Base-by-base conservation (phyloP, 495 filamentous ascomycete species). In the Echria macrotheca region DNA sequence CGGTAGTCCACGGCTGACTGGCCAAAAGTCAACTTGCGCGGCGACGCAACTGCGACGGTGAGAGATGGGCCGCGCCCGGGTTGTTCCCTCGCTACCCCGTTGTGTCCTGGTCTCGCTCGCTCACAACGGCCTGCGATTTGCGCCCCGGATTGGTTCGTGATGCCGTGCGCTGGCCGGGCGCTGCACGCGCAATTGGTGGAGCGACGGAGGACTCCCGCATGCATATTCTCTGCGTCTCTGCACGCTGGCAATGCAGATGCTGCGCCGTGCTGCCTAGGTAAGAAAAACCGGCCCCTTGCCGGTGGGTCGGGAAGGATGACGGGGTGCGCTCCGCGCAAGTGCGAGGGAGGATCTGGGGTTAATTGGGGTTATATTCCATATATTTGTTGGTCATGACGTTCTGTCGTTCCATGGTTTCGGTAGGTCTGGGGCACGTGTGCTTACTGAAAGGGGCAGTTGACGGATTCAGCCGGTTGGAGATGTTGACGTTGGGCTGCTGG, bases 1-100 rank as follows among this genome's bases (percentile, higher is more conserved):
- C 1, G 24, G 12, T 31, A 12, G 28, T 6, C 6, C 12, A 6
- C 28, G 28, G 6, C 12, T 31, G 28, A 41, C 38, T 24, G 14
- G 14, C 53, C 43, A 44, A 52, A 15, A n/a, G n/a, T n/a, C n/a
- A n/a, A n/a, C n/a, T 56, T 56, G 54, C 54, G 54, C 48, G 43
- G 43, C 44, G 54, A 43, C 54, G 49, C 54, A 56, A 49, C 25
- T 56, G 54, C 54, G 54, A 43, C 45, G 54, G 39, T 23, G 14
- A 52, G 31, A 17, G 2, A n/a, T 14, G 31, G 4, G 23, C 14
- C n/a, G 29, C 44, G 23, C 52, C 49, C 52, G 54, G 54, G 24
- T 44, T 44, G 35, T 9, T 21, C 25, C 42, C 29, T 19, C 11
- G 36, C 15, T 25, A 17, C 25, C 28, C 23, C 18, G 17, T n/a